Base-by-base conservation (phyloP, 768 basidiomycete genomes). In the Boletales sp. region DNA sequence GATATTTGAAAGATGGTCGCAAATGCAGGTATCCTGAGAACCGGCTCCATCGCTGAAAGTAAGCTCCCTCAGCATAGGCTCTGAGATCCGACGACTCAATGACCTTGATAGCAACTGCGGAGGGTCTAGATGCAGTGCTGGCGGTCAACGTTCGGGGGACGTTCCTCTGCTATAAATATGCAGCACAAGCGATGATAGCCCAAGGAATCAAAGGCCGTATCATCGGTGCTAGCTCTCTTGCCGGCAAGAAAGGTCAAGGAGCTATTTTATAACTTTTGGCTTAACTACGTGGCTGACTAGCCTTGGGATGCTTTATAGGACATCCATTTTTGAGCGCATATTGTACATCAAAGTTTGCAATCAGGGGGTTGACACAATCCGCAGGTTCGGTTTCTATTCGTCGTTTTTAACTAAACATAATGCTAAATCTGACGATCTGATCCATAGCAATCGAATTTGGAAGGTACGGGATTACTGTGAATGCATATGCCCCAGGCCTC, bases 201-300 rank as follows among this genome's bases (percentile, higher is more conserved):
- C 77, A 73, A 54, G 74, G 72, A 8, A 54, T 41, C 7, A 72
- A 73, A 11, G 74, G 75, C 2, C 62, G 75, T 14, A 74, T 78
- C 14, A 67, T 77, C 11, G 72, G 74, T 57, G 57, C 50, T 12
- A 57, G 57, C 34, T 79, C 76, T 5, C 51, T 72, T 0, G 66
- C 63, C 1, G 74, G 74, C 18, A 67, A 65, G 51, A 57, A 50
- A 62, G 65, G 64, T 59, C 39, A 37, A 12, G 34, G 11, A 34
- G 15, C 34, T 34, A 34, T 28, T 28, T 28, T 12, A 14, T 34
- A 5, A 12, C 15, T 5, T 15, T 34, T 34, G 12, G 33, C 12
- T 12, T 14, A 12, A 13, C 34, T 5, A 34, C 34, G 13, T 34
- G 6, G 34, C 34, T 34, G 25, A 28, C 25, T 32, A 1, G 28